Evolutionary conservation across 257 asterid genomes (phyloP), one percentile per base, ranked within the genome.

Genomic region (Solanum peruvianum): DNA sequence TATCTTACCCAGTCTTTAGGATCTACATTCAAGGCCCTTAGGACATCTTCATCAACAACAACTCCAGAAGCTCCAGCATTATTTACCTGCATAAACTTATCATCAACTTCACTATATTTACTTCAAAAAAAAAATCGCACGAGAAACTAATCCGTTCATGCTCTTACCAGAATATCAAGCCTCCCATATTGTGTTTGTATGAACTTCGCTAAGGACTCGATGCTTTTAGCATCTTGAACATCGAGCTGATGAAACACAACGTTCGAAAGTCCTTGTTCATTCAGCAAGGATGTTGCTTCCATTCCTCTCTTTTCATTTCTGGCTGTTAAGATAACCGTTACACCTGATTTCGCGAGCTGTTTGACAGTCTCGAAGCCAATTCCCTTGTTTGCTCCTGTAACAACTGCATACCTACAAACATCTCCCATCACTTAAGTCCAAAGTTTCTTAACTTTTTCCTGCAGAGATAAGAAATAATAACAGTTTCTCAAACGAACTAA

Each of bases 351-450:
- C 1, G 98, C 98, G 1, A 96, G 95, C 89, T 92, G 97, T 39
- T 95, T 92, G 60, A 88, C 98, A 7, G 95, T 94, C 91, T 95
- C 97, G 6, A 93, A 80, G 29, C 98, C 98, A n/a, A 94, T 95
- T 58, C 98, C 98, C 89, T 92, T 94, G 94, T 95, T 95, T 10
- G 96, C 98, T 88, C 98, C 98, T 5, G 96, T 96, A 49, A 96
- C 97, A 42, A 94, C 95, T 25, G 96, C 98, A 85, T 89, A 91
- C 91, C 98, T 94, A 84, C 14, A 58, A 75, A 15, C 42, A 67
- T 35, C 20, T 58, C 62, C 73, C 71, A 64, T 72, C 39, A 37
- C 9, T 37, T 81, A 15, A 1, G 2, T 4, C 9, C 64, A 27
- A 78, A 44, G 84, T 45, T 78, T 78, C 58, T n/a, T 14, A 45